These are phyloP conservation scores for Alternaria rosae DNA, from an alignment of 2,329 filamentous ascomycete genomes.

Conservation along the genomic window DNA sequence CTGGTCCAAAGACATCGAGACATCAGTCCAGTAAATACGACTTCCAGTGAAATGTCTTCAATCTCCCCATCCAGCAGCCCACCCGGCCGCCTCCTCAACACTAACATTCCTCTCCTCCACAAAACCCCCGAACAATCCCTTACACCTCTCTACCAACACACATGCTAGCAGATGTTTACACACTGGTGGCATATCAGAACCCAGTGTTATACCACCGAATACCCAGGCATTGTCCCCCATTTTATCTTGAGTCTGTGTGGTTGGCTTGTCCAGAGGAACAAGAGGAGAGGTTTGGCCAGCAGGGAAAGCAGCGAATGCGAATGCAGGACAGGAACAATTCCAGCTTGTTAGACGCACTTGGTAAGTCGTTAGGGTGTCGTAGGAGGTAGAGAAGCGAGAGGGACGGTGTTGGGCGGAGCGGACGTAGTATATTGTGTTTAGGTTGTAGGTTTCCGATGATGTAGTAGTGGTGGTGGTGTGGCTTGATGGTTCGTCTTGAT, in stretches of 20 bases:
- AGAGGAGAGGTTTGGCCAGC: slow-evolving; percentile 28
- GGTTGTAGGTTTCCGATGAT: neutral
- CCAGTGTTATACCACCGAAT: slow-evolving; percentile 56
- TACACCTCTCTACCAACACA: slow-evolving; percentile 73
- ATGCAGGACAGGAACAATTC: slow-evolving; percentile 90
- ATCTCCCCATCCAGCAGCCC: slow-evolving; percentile 58
- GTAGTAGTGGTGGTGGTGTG: neutral
- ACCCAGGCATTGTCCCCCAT: slow-evolving; percentile 18
- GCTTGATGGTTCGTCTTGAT: neutral
- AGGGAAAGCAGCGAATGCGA: slow-evolving; percentile 75
- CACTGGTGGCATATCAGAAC: slow-evolving; percentile 60
- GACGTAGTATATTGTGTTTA: slow-evolving; percentile 63
- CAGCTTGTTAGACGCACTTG: slow-evolving; percentile 77
- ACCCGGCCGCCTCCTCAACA: slow-evolving; percentile 75
- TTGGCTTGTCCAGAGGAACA: neutral
- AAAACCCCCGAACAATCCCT: slow-evolving; percentile 62
- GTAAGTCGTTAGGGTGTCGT: slow-evolving; percentile 58
- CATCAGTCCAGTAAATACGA: neutral
- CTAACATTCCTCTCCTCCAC: slow-evolving; percentile 64
- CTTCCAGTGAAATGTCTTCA: slow-evolving; percentile 3
- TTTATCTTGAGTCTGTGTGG: neutral
- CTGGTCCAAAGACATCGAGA: accelerated
- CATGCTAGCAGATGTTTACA: slow-evolving; percentile 94
- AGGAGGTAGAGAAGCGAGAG: slow-evolving; percentile 44
- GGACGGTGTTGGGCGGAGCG: slow-evolving; percentile 62